phyloP scores from a whole-genome alignment of 192 early-diverging fungal species.

The Funneliformis geosporum region DNA sequence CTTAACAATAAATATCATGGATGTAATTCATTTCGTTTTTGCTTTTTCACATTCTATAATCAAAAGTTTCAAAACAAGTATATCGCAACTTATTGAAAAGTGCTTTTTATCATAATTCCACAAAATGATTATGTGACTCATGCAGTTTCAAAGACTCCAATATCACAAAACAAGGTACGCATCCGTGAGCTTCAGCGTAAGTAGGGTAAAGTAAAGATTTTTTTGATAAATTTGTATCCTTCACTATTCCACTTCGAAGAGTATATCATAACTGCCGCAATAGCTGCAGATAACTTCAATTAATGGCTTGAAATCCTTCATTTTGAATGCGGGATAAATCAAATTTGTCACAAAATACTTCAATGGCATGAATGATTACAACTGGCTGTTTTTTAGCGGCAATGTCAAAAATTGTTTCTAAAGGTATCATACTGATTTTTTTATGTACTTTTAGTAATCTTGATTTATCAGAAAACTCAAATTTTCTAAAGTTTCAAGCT shows the following conservation, averaged over 20 bases:
- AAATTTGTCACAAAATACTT: constrained; percentile 8
- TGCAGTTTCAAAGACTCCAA: constrained; percentile 24
- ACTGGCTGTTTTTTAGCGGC: constrained; percentile 19
- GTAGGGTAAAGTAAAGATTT: background rate
- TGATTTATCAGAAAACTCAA: constrained; percentile 20
- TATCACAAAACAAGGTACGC: constrained; percentile 10
- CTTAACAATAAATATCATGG: background rate
- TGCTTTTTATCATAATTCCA: constrained; percentile 1
- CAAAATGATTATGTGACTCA: constrained; percentile 10
- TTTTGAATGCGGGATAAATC: constrained; percentile 17
- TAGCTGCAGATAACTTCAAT: constrained; percentile 29
- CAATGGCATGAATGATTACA: background rate
- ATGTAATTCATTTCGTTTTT: background rate
- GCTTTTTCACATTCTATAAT: background rate
- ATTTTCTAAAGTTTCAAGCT: background rate
- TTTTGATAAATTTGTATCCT: constrained; percentile 16
- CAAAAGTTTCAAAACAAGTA: background rate
- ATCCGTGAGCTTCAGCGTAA: background rate
- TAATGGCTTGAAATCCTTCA: constrained; percentile 22
- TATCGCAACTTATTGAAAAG: constrained; percentile 16
- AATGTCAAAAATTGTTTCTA: constrained; percentile 5
- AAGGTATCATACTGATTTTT: constrained; percentile 15
- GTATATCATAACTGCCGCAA: constrained; percentile 10
- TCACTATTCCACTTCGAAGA: constrained; percentile 8
- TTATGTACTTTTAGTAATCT: background rate